Base-by-base conservation (phyloP, 495 filamentous ascomycete genomes). In the Trichoderma asperelloides region DNA sequence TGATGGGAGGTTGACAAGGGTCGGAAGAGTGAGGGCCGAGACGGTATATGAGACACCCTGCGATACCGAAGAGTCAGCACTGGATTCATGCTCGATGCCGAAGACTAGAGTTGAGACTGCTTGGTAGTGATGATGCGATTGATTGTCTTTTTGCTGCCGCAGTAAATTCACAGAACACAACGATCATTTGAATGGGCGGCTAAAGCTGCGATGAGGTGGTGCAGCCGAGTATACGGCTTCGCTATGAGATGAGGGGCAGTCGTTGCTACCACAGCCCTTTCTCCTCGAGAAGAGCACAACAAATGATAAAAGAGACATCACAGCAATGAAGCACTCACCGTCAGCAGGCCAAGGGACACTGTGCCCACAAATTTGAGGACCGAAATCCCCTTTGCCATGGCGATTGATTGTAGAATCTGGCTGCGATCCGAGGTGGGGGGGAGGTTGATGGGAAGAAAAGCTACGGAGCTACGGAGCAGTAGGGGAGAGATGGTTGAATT, bases 321-420 rank as follows among this genome's bases (percentile, higher is more conserved):
- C 4, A 62, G 11, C 13, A 47, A 55, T 21, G 21, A 30, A 30
- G 37, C 62, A 79, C 85, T 72, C 86, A 96, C 92, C 30, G 93
- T 97, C 74, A 96, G 76, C 25, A 97, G 84, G 67, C 93, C 93
- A 39, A 97, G 83, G 64, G 88, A 92, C 67, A 96, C 84, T 30
- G 91, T 93, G 71, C 93, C 93, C 67, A 96, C 88, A 76, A 96
- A 96, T 77, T 97, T 96, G 76, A 87, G 84, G 74, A 89, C 77
- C 51, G 91, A 86, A 74, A 96, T 80, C 71, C 83, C 85, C 66
- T 80, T 81, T 68, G 88, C 81, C 91, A 96, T 95, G 70, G 69
- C 28, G 37, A 27, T 47, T 33, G 21, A 15, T 41, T 37, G 0
- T 37, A 13, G 3, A 27, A 6, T 41, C 30, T 43, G 27, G 33